These are phyloP conservation scores for Aristolochia fimbriata DNA, from an alignment of 164 flowering plant species.

Conservation along the genomic window DNA sequence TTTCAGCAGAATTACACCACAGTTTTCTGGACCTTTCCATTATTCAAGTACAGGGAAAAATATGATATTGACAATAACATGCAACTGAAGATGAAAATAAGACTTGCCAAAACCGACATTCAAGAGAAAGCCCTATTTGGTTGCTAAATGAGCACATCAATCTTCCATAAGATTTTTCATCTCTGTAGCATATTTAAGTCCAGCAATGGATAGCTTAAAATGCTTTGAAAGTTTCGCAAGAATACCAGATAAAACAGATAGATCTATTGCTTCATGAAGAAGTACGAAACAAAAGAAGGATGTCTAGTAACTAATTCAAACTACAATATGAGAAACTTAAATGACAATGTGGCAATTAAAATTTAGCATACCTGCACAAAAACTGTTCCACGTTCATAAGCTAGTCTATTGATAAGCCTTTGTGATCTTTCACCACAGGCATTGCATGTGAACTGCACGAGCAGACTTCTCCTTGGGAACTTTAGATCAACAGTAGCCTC, in stretches of 20 bases:
- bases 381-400: conserved; percentile 25
- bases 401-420: conserved; percentile 63
- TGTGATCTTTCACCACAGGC: conserved; percentile 69
- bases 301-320: neutral
- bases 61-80: too few species aligned
- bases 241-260: neutral
- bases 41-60: too few species aligned
- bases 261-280: neutral
- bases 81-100: too few species aligned
- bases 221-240: neutral
- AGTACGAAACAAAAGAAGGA: neutral
- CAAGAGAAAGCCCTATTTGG: too few species aligned
- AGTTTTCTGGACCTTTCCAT: too few species aligned
- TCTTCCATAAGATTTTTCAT: too few species aligned
- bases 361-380: neutral
- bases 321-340: neutral
- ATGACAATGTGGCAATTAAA: neutral
- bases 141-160: too few species aligned
- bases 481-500: conserved; percentile 51
- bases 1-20: too few species aligned
- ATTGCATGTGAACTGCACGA: conserved; percentile 71
- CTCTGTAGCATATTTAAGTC: neutral
- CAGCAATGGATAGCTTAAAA: neutral
- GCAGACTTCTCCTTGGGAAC: conserved; percentile 74
- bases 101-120: too few species aligned